Conservation (phyloP, 495 filamentous ascomycete species). For the Daldinia loculata region DNA sequence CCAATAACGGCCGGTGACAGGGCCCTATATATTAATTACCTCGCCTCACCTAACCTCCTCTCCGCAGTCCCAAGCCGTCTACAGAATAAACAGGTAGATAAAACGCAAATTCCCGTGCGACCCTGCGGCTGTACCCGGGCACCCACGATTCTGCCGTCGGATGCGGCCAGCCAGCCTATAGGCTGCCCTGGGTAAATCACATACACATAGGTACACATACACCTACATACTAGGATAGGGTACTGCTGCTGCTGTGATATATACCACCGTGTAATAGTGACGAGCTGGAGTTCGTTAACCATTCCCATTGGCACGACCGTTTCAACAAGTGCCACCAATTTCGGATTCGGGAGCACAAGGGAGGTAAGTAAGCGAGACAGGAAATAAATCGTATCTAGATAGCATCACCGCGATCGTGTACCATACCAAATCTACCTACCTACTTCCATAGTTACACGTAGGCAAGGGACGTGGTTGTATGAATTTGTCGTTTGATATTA, state of each 20-base stretch:
- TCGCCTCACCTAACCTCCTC: not conserved
- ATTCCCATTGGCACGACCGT: not conserved
- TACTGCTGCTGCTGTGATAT: not conserved
- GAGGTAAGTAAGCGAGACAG: not conserved
- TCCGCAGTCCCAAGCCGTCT: too few species aligned
- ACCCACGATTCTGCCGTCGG: slow-evolving; percentile 26
- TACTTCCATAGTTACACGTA: not conserved
- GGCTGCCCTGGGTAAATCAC: slow-evolving; percentile 9
- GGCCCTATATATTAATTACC: not conserved
- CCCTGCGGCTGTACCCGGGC: slow-evolving; percentile 26
- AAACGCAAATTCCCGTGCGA: not conserved
- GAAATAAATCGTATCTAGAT: not conserved
- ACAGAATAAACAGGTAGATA: too few species aligned
- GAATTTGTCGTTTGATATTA: slow-evolving; percentile 27
- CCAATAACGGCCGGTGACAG: not conserved
- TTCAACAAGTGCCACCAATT: slow-evolving; percentile 13
- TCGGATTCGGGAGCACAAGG: not conserved
- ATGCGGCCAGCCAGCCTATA: slow-evolving; percentile 22
- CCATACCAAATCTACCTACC: too few species aligned
- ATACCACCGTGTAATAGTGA: not conserved
- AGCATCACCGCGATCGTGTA: not conserved
- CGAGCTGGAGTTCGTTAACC: not conserved
- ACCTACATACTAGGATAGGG: too few species aligned
- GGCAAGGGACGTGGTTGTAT: not conserved
- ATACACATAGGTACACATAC: not conserved